Conservation (phyloP, 2,329 filamentous ascomycete genomes). For the Gnomoniopsis sp. region DNA sequence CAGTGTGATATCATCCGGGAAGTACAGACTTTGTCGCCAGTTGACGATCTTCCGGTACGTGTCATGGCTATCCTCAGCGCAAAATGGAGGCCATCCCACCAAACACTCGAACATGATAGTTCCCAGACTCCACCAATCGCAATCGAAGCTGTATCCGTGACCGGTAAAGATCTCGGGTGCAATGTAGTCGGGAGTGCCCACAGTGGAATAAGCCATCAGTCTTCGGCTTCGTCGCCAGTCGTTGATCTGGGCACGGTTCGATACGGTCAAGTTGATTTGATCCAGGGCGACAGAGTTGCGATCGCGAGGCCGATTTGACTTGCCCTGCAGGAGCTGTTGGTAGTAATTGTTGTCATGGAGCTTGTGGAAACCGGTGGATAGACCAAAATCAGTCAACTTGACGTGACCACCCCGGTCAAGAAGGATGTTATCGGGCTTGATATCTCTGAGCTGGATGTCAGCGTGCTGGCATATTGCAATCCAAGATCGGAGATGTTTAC, state of each 20-base stretch:
- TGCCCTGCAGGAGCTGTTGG: slow-evolving; percentile 86
- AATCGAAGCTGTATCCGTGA: slow-evolving; percentile 92
- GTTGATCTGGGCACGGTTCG: slow-evolving; percentile 96
- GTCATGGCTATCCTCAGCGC: slow-evolving; percentile 93
- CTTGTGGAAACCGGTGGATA: slow-evolving; percentile 97
- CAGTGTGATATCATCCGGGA: slow-evolving; percentile 81
- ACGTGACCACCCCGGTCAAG: slow-evolving; percentile 94
- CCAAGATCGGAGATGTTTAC: slow-evolving; percentile 47
- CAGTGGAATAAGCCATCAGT: slow-evolving; percentile 96
- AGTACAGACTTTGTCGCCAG: slow-evolving; percentile 93
- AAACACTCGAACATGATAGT: slow-evolving; percentile 99
- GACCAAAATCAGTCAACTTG: slow-evolving; percentile 95
- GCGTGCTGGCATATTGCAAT: neutral
- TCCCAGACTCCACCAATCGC: slow-evolving; percentile 98
- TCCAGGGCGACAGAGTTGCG: slow-evolving; percentile 93
- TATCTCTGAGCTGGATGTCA: slow-evolving; percentile 62
- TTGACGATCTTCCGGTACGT: slow-evolving; percentile 99
- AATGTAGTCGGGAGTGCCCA: slow-evolving; percentile 97
- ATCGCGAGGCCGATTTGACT: slow-evolving; percentile 70
- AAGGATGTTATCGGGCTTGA: slow-evolving; percentile 98
- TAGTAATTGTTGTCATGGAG: slow-evolving; percentile 98
- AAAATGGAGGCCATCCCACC: slow-evolving; percentile 98
- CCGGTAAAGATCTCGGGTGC: slow-evolving; percentile 97
- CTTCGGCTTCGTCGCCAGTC: slow-evolving; percentile 96
- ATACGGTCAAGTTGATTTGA: slow-evolving; percentile 96